Percentiles rank a stretch among this genome's conserved stretches.
Evolutionary conservation across 2,329 filamentous ascomycete species (phyloP).

Genomic region (Fusarium sp.): DNA sequence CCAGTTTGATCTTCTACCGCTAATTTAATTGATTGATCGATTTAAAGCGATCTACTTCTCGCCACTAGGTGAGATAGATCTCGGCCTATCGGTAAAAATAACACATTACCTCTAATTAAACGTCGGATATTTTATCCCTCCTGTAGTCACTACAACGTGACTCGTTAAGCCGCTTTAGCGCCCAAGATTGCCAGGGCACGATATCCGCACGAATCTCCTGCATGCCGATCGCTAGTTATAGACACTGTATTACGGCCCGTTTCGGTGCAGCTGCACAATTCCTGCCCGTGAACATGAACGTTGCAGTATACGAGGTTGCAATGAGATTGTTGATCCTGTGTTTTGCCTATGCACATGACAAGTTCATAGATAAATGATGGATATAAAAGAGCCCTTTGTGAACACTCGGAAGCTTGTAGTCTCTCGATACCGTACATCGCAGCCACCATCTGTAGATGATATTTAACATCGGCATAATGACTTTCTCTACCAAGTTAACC

Average conservation of each 20-base stretch:
- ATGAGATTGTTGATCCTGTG: neutral
- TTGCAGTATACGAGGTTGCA: neutral
- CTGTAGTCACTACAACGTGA: neutral
- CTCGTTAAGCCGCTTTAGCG: neutral
- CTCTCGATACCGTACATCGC: too few species aligned
- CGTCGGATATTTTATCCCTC: too few species aligned
- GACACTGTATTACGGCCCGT: neutral
- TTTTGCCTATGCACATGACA: too few species aligned
- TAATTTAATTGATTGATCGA: too few species aligned
- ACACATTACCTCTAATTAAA: too few species aligned
- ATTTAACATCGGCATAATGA: neutral
- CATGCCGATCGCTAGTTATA: neutral
- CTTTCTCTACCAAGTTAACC: neutral
- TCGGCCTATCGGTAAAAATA: too few species aligned
- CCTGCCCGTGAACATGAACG: neutral
- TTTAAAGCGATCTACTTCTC: too few species aligned
- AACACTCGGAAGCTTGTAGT: neutral
- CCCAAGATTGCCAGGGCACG: neutral
- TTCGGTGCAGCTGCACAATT: neutral
- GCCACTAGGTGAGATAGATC: too few species aligned
- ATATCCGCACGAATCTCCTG: constrained; percentile 10
- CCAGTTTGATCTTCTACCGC: too few species aligned
- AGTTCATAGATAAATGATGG: neutral
- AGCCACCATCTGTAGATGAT: too few species aligned
- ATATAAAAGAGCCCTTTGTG: neutral